Percentiles rank a stretch among this genome's conserved stretches.
Evolutionary conservation across 441 rosid genomes (phyloP).

Genomic region (Gossypium schwendimanii): DNA sequence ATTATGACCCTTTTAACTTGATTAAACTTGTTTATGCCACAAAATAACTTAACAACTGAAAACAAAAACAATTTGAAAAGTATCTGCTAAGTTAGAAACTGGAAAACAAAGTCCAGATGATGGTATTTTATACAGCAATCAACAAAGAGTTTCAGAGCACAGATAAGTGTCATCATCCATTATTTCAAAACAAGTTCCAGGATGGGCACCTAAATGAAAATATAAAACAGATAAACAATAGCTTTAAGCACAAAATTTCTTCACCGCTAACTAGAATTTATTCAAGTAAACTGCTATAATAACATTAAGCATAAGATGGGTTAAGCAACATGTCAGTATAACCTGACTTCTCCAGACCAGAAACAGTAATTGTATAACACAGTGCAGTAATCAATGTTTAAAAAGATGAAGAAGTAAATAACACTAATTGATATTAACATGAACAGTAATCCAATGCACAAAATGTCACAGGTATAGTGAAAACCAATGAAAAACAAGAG

Average conservation of each 20-base stretch:
- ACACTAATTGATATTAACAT: neutral
- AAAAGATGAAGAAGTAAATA: neutral
- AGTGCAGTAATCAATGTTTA: neutral
- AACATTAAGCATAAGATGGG: neutral
- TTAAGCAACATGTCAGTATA: no score
- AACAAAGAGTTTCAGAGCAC: neutral
- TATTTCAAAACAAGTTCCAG: neutral
- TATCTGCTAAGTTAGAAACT: neutral
- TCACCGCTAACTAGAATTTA: neutral
- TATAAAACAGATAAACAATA: neutral
- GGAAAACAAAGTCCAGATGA: neutral
- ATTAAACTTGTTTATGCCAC: neutral
- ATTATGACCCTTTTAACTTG: neutral
- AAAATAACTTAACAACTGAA: neutral
- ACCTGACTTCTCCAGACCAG: no score
- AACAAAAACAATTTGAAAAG: neutral
- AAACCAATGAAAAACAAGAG: constrained; percentile 1
- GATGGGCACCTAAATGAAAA: neutral
- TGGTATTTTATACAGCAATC: neutral
- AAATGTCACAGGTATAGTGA: neutral
- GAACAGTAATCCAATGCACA: neutral
- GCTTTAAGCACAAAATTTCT: neutral
- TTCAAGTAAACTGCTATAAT: neutral
- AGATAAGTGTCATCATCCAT: neutral
- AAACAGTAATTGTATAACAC: no score